Evolutionary conservation across 345 rosid species (phyloP).

Genomic region (Clarkia xantiana): DNA sequence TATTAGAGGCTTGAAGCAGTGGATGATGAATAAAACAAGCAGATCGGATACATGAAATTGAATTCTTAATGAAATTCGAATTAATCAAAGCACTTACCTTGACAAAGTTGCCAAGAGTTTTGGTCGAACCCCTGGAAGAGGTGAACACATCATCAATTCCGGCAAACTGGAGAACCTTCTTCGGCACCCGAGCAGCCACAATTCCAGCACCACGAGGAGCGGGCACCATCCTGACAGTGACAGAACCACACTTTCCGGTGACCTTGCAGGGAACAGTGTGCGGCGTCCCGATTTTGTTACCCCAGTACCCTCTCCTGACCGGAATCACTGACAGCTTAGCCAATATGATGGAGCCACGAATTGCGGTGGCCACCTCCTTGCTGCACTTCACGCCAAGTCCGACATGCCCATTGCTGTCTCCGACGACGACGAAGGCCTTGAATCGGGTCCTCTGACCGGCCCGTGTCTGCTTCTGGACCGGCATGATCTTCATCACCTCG

Average conservation of each 20-base stretch:
- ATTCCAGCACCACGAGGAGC: slow-evolving; percentile 79
- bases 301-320: slow-evolving; percentile 61
- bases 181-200: slow-evolving; percentile 37
- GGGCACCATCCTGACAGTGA: slow-evolving; percentile 62
- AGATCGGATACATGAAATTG: too few relatives aligned
- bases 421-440: slow-evolving; percentile 64
- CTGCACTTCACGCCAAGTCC: slow-evolving; percentile 61
- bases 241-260: slow-evolving; percentile 59
- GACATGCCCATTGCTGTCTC: slow-evolving; percentile 52
- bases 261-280: slow-evolving; percentile 69
- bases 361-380: slow-evolving; percentile 60
- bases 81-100: too few relatives aligned
- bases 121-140: too few relatives aligned
- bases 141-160: too few relatives aligned
- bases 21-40: too few relatives aligned
- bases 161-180: too few relatives aligned
- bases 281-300: slow-evolving; percentile 60
- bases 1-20: too few relatives aligned
- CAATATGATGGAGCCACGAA: slow-evolving; percentile 41
- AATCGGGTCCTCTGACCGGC: slow-evolving; percentile 70
- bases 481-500: slow-evolving; percentile 90
- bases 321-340: slow-evolving; percentile 57
- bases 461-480: slow-evolving; percentile 84
- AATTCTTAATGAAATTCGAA: too few relatives aligned
- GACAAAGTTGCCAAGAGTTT: too few relatives aligned